These are phyloP conservation scores for Phlyctochytrium arcticum DNA, from an alignment of 192 early-diverging fungal species.

Conservation along the genomic window DNA sequence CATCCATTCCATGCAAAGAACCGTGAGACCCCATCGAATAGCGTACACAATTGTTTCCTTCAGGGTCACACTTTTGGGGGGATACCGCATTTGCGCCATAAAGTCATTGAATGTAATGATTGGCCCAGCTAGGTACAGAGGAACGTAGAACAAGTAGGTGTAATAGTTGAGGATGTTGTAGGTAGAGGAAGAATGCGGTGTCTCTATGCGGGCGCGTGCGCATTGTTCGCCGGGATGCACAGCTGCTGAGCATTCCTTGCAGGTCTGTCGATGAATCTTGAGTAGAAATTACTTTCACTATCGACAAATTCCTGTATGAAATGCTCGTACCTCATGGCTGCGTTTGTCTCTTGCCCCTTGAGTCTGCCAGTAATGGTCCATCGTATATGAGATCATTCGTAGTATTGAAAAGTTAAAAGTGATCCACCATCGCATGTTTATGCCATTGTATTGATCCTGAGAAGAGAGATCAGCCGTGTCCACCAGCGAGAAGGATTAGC, in stretches of 20 bases:
- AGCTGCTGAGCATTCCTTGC: conserved; percentile 22
- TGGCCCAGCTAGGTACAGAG: conserved; percentile 90
- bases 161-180: conserved; percentile 79
- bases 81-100: conserved; percentile 62
- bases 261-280: conserved; percentile 28
- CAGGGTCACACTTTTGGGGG: conserved; percentile 5
- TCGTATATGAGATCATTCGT: conserved; percentile 84
- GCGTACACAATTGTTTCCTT: conserved; percentile 47
- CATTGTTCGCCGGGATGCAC: neutral
- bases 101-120: conserved; percentile 95
- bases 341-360: neutral
- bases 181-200: conserved; percentile 33
- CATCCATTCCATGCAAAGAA: conserved; percentile 82
- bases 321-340: conserved; percentile 1
- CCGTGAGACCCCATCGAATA: conserved; percentile 57
- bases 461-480: neutral
- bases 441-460: conserved; percentile 63
- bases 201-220: neutral
- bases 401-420: conserved; percentile 88
- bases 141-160: conserved; percentile 81
- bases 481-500: neutral
- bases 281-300: no score
- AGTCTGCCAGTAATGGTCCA: conserved; percentile 88
- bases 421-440: conserved; percentile 79
- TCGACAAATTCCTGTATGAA: no score